phyloP scores from a whole-genome alignment of 495 filamentous ascomycete genomes.

The Neurospora tetraspora region DNA sequence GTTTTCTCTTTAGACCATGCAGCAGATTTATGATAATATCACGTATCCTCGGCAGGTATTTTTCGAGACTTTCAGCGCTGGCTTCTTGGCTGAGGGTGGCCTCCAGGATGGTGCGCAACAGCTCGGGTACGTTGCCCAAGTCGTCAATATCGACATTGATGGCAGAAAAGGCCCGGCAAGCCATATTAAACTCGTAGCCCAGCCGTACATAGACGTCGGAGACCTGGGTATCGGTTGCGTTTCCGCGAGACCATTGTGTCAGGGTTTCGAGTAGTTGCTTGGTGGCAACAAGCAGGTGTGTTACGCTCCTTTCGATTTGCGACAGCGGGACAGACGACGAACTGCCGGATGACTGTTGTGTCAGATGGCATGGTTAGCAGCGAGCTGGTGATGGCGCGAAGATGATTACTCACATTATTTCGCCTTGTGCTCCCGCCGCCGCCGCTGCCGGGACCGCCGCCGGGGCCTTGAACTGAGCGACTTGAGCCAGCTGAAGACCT shows the following conservation, averaged over 20 bases:
- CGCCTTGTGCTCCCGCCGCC: slow-evolving; percentile 32
- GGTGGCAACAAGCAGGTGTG: slow-evolving; percentile 91
- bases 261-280: slow-evolving; percentile 96
- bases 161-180: slow-evolving; percentile 87
- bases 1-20: slow-evolving; percentile 92
- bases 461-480: slow-evolving; percentile 13
- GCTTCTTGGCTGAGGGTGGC: slow-evolving; percentile 95
- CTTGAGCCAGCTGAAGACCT: slow-evolving; percentile 34
- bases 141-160: slow-evolving; percentile 93
- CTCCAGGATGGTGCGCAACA: slow-evolving; percentile 81
- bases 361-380: slow-evolving; percentile 13
- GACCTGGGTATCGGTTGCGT: slow-evolving; percentile 84
- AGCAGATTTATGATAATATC: slow-evolving; percentile 98
- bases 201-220: slow-evolving; percentile 96
- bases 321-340: slow-evolving; percentile 49
- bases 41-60: slow-evolving; percentile 82
- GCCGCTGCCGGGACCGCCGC: slow-evolving; percentile 9
- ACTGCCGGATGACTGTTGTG: slow-evolving; percentile 30
- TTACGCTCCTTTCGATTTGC: slow-evolving; percentile 97
- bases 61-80: slow-evolving; percentile 80
- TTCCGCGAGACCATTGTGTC: slow-evolving; percentile 89
- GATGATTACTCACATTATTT: slow-evolving; percentile 38
- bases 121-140: slow-evolving; percentile 88
- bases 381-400: not conserved
- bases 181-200: slow-evolving; percentile 98